Conservation (phyloP, 306 rosid species). For the Quillaja saponaria region DNA sequence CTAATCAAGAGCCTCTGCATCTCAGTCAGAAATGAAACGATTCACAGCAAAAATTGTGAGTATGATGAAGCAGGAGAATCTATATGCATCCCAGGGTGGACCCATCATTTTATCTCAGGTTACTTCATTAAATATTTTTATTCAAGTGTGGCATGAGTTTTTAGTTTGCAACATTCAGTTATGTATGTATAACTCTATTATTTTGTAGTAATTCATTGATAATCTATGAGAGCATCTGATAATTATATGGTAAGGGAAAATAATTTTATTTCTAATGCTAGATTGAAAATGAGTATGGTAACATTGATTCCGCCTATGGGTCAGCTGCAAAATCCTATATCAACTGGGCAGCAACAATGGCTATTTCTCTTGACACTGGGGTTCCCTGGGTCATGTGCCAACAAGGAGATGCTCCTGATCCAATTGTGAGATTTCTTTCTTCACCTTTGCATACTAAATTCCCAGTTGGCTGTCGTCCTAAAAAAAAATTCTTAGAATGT, state of each 20-base stretch:
- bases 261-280: conserved; percentile 27
- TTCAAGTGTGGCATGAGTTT: neutral
- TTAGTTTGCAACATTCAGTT: neutral
- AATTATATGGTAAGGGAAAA: neutral
- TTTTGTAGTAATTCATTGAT: neutral
- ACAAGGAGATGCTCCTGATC: conserved; percentile 87
- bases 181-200: neutral
- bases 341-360: conserved; percentile 91
- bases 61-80: conserved; percentile 78
- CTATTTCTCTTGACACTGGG: conserved; percentile 79
- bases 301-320: conserved; percentile 52
- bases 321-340: conserved; percentile 70
- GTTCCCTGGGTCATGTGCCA: conserved; percentile 99
- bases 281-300: conserved; percentile 94
- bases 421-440: conserved; percentile 60
- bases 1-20: conserved; percentile 14
- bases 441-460: neutral
- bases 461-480: conserved; percentile 9
- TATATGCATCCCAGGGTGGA: conserved; percentile 93
- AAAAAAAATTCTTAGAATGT: conserved; percentile 5
- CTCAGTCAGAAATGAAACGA: conserved; percentile 86
- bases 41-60: conserved; percentile 83
- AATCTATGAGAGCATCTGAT: neutral
- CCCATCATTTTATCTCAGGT: conserved; percentile 97
- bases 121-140: conserved; percentile 8